phyloP scores from a whole-genome alignment of 176 grass and related monocot genomes.

The Raddia guianensis region DNA sequence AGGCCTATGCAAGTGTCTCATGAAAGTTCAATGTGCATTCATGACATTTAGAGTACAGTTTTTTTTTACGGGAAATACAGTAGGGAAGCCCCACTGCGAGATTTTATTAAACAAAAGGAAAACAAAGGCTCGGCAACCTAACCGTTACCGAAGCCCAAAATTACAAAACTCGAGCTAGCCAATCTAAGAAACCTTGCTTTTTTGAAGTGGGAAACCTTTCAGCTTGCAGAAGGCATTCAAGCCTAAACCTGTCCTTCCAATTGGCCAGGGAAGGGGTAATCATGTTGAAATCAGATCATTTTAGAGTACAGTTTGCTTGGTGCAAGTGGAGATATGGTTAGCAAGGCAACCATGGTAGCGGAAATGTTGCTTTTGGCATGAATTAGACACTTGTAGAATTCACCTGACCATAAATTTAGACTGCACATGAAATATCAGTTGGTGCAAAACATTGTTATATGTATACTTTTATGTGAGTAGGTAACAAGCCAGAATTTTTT shows the following conservation, averaged over 20 bases:
- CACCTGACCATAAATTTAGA: background rate
- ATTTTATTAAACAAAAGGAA: no score
- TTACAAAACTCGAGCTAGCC: no score
- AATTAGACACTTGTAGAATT: background rate
- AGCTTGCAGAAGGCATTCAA: no score
- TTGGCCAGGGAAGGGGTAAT: no score
- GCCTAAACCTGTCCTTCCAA: no score
- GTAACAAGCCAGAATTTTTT: constrained; percentile 36
- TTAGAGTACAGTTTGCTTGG: background rate
- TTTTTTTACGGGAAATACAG: no score
- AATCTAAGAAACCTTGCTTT: no score
- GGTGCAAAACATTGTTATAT: constrained; percentile 27
- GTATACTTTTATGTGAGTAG: constrained; percentile 12
- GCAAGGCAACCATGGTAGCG: background rate
- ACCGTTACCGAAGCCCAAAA: no score
- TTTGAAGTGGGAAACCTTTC: no score
- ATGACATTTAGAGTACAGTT: background rate
- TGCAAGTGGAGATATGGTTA: background rate
- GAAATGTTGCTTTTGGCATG: background rate
- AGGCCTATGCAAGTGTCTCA: background rate
- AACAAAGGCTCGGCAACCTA: no score
- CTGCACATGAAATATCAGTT: background rate
- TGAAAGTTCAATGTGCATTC: background rate
- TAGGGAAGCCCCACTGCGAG: no score
- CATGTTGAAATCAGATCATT: no score